These are phyloP conservation scores for Huiozyma sinensis DNA, from an alignment of 805 yeast species.

Conservation along the genomic window DNA sequence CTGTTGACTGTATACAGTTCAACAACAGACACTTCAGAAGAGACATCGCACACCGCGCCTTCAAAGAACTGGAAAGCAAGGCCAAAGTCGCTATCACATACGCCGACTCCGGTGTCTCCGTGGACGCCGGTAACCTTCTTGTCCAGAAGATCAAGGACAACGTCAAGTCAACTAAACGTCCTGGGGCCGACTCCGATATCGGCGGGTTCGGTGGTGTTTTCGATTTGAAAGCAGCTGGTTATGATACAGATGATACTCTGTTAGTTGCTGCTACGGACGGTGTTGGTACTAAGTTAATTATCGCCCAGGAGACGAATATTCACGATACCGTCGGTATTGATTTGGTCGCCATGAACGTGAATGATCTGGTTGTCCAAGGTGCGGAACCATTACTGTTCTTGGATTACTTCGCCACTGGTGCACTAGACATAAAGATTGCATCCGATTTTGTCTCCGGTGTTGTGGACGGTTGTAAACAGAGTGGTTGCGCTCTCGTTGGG, in stretches of 20 bases:
- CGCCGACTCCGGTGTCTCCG: slow-evolving; percentile 94
- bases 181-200: slow-evolving; percentile 95
- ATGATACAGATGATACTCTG: slow-evolving; percentile 58
- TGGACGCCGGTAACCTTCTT: slow-evolving; percentile 84
- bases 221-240: slow-evolving; percentile 83
- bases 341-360: slow-evolving; percentile 97
- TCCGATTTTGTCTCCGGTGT: slow-evolving; percentile 89
- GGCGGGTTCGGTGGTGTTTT: slow-evolving; percentile 99
- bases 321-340: slow-evolving; percentile 99
- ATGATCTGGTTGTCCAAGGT: slow-evolving; percentile 96
- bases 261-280: slow-evolving; percentile 98
- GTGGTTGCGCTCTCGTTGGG: slow-evolving; percentile 97
- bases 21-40: slow-evolving; percentile 70
- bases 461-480: slow-evolving; percentile 87
- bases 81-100: slow-evolving; percentile 50
- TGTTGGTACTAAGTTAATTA: slow-evolving; percentile 92
- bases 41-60: slow-evolving; percentile 95
- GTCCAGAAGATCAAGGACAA: slow-evolving; percentile 83
- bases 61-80: slow-evolving; percentile 36
- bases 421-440: slow-evolving; percentile 73
- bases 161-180: slow-evolving; percentile 85
- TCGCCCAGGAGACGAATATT: slow-evolving; percentile 80
- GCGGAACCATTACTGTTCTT: slow-evolving; percentile 94
- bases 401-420: slow-evolving; percentile 94
- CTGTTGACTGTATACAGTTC: slow-evolving; percentile 69